These are phyloP conservation scores for Pseudogymnoascus sp. DNA, from an alignment of 2,329 filamentous ascomycete genomes.

Conservation along the genomic window DNA sequence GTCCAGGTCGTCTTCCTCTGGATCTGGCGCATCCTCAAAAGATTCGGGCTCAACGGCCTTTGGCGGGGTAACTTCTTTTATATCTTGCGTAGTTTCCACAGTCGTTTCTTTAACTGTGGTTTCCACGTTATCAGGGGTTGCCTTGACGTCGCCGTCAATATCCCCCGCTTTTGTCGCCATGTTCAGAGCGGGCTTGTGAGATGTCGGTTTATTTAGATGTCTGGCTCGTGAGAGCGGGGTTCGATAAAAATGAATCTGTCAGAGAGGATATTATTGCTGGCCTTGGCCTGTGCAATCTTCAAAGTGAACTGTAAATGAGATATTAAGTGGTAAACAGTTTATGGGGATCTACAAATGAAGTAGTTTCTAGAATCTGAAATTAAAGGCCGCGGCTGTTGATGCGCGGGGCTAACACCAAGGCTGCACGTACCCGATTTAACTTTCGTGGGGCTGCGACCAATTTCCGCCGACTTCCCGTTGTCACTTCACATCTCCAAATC, in stretches of 20 bases:
- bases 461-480: conserved; percentile 10
- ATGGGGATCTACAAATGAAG: background rate
- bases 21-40: conserved; percentile 64
- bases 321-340: background rate
- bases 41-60: background rate
- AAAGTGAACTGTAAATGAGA: background rate
- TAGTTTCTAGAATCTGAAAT: background rate
- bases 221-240: background rate
- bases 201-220: background rate
- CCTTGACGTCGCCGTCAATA: conserved; percentile 1
- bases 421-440: conserved; percentile 1
- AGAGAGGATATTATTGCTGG: background rate
- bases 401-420: conserved; percentile 3
- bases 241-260: background rate
- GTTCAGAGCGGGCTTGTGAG: background rate
- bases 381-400: conserved; percentile 8
- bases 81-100: background rate
- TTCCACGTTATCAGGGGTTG: background rate
- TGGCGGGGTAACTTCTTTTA: background rate
- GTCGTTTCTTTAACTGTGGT: background rate
- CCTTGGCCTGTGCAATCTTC: background rate
- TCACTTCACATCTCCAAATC: conserved; percentile 7
- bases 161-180: conserved; percentile 4
- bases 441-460: conserved; percentile 10
- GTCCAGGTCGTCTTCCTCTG: conserved; percentile 86